Base-by-base conservation (phyloP, 177 flowering plant genomes). In the Vitis hybrid region DNA sequence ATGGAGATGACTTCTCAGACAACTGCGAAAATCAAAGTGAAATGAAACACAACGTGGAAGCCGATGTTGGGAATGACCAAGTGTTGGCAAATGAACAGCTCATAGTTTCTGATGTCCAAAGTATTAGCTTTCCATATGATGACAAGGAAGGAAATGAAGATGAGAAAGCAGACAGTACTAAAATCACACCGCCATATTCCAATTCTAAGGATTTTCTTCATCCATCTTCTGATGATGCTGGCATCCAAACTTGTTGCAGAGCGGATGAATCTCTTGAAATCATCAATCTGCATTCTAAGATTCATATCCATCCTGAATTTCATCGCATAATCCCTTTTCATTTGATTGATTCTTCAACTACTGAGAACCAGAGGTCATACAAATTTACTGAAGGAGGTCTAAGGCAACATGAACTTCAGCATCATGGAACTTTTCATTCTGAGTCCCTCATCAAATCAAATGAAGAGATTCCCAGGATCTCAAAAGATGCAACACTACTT, bases 301-400 rank as follows among this genome's bases (percentile, higher is more conserved):
- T 32, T 56, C 5, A 7, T 56, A 8, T 5, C n/a, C 24, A 15
- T n/a, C 54, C 35, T 63, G 72, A 60, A 32, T 21, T 17, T 8
- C 14, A 30, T 49, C 80, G 82, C 21, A 21, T 77, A 18, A 61
- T 77, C 15, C 73, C 80, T 6, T 6, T 74, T 58, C 80, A 77
- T 30, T 56, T 74, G 67, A 74, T 77, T 56, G 82, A 80, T 76
- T 61, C 40, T 62, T 71, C 68, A 24, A 80, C 78, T 0, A 60
- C 21, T 35, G 69, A 35, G 3, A 56, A 62, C 62, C 52, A 15
- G 14, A 65, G 21, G 74, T 60, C 21, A 0, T 46, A 35, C 64
- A 60, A 15, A 7, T 19, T 54, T 10, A 52, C 21, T 24, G 63
- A 71, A 59, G 68, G 72, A 30, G 72, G 66, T 65, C 69, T 55